These are phyloP conservation scores for Bruguiera parviflora DNA, from an alignment of 345 rosid genomes.

Conservation along the genomic window DNA sequence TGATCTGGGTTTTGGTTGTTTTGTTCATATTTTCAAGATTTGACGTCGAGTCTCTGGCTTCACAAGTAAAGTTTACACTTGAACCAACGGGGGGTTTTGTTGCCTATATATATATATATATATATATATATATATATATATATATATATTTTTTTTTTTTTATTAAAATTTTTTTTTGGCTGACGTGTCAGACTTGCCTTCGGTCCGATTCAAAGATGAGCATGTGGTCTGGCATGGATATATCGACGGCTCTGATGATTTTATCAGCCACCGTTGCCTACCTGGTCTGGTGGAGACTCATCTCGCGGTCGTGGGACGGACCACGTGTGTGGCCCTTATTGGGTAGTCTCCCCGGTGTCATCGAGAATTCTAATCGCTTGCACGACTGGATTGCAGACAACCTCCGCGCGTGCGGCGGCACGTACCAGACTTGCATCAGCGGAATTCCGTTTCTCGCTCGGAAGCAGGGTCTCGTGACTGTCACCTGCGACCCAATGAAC, in stretches of 20 bases:
- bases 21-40: neutral
- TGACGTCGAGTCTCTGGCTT: neutral
- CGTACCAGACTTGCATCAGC: constrained; percentile 45
- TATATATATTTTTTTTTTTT: neutral
- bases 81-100: neutral
- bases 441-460: constrained; percentile 37
- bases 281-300: constrained; percentile 33
- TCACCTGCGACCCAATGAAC: constrained; percentile 51
- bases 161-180: neutral
- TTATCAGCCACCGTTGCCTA: constrained; percentile 30
- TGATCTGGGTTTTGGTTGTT: neutral
- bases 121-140: too few relatives aligned
- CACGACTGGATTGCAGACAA: constrained; percentile 51
- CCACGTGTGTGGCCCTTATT: constrained; percentile 51
- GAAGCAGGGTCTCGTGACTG: constrained; percentile 48
- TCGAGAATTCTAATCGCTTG: constrained; percentile 30
- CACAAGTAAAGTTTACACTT: neutral
- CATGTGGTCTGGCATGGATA: constrained; percentile 21
- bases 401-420: constrained; percentile 37
- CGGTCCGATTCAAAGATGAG: neutral
- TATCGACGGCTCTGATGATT: constrained; percentile 26
- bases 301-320: constrained; percentile 30
- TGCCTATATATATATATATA: too few relatives aligned
- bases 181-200: neutral
- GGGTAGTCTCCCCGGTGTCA: constrained; percentile 40